phyloP scores from a whole-genome alignment of 768 basidiomycete genomes.

The Macrolepiota dolichaula region DNA sequence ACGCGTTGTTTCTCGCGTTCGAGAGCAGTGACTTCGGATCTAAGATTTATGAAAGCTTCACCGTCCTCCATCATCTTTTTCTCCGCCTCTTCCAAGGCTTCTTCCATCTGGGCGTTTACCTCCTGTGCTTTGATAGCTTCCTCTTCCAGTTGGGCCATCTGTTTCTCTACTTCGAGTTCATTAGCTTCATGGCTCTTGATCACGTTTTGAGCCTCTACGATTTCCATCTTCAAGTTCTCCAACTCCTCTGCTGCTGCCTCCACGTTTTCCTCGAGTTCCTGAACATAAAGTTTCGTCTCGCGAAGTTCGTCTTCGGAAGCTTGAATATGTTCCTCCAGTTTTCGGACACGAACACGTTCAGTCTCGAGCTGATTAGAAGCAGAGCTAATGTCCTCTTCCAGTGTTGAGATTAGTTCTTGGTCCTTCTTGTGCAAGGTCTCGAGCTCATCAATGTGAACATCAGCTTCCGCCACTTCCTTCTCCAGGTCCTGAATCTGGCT shows the following conservation, averaged over 20 bases:
- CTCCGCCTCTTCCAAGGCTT: conserved; percentile 73
- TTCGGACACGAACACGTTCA: conserved; percentile 24
- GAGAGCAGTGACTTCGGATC: conserved; percentile 44
- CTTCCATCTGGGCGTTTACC: conserved; percentile 65
- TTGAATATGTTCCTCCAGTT: conserved; percentile 32
- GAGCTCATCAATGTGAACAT: conserved; percentile 49
- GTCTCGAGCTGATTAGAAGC: conserved; percentile 34
- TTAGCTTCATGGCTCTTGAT: conserved; percentile 25
- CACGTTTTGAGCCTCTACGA: conserved; percentile 39
- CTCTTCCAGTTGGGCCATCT: conserved; percentile 44
- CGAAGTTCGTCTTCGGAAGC: conserved; percentile 44
- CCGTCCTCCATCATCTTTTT: conserved; percentile 65
- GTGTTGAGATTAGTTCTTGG: conserved; percentile 35
- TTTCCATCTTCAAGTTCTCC: conserved; percentile 54
- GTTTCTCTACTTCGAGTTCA: conserved; percentile 44
- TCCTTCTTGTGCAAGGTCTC: conserved; percentile 58
- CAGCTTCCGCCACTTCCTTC: conserved; percentile 51
- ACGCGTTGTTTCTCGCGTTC: conserved; percentile 52
- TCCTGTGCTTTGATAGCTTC: conserved; percentile 52
- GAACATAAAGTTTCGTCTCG: conserved; percentile 45
- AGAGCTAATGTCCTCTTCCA: conserved; percentile 42
- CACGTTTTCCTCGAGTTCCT: conserved; percentile 63
- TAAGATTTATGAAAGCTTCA: conserved; percentile 47
- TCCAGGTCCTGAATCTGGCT: conserved; percentile 59
- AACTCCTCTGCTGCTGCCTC: conserved; percentile 47